These are phyloP conservation scores for Clavulina sp. DNA, from an alignment of 768 basidiomycete species.

Conservation along the genomic window DNA sequence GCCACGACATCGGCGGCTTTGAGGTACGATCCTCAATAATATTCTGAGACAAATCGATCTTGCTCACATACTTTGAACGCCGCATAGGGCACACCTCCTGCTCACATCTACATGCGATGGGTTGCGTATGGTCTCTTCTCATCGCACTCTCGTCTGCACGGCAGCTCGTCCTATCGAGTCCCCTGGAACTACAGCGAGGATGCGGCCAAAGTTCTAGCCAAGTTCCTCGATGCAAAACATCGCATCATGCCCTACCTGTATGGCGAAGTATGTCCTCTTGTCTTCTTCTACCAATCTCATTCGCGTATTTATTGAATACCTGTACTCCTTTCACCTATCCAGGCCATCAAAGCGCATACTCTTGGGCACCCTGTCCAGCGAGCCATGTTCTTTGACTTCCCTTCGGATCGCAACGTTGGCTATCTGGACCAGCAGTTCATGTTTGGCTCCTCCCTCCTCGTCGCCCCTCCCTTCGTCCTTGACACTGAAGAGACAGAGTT, in stretches of 20 bases:
- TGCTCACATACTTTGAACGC: not conserved
- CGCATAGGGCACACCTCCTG: constrained; percentile 40
- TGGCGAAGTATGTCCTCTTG: constrained; percentile 14
- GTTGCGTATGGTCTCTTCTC: constrained; percentile 62
- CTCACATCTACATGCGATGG: constrained; percentile 60
- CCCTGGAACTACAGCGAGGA: constrained; percentile 56
- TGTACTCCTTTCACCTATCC: not conserved
- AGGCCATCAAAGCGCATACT: constrained; percentile 18
- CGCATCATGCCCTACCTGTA: constrained; percentile 56
- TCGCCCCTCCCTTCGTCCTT: constrained; percentile 19
- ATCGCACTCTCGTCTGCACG: constrained; percentile 57
- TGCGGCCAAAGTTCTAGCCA: constrained; percentile 22
- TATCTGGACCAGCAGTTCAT: constrained; percentile 21
- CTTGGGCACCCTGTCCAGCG: constrained; percentile 20
- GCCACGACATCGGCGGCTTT: constrained; percentile 65
- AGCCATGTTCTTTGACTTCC: constrained; percentile 20
- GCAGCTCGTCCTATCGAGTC: constrained; percentile 55
- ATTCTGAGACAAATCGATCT: too few species aligned
- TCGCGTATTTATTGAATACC: not conserved
- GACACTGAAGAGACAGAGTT: constrained; percentile 12
- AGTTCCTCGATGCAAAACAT: constrained; percentile 44
- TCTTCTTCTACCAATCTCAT: not conserved
- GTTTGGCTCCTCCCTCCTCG: constrained; percentile 19
- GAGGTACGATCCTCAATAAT: constrained; percentile 23
- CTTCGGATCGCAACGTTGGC: constrained; percentile 16